These are phyloP conservation scores for Chaetomiaceae sp. DNA, from an alignment of 2,329 filamentous ascomycete species.

Conservation along the genomic window DNA sequence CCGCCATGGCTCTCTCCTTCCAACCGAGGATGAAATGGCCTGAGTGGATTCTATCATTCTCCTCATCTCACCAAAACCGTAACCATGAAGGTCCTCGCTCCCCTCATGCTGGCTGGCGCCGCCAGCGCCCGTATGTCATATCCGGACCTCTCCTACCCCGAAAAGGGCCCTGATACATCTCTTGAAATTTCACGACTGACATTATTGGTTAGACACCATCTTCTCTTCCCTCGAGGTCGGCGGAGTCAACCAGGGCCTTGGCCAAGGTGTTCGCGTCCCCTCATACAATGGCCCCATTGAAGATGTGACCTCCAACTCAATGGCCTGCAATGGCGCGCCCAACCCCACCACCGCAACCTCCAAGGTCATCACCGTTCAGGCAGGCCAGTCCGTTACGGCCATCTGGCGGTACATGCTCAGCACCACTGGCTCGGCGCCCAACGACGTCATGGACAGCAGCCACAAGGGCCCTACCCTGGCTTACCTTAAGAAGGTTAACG, in stretches of 20 bases:
- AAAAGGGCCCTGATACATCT: too few relatives aligned
- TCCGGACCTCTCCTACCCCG: too few relatives aligned
- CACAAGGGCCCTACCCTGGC: conserved; percentile 28
- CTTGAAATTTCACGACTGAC: too few relatives aligned
- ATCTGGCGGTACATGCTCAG: conserved; percentile 28
- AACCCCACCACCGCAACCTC: conserved; percentile 23
- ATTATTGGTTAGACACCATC: too few relatives aligned
- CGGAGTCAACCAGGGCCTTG: conserved; percentile 26
- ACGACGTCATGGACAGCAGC: conserved; percentile 27
- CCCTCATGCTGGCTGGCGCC: conserved; percentile 20
- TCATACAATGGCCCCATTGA: conserved; percentile 28
- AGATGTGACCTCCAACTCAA: conserved; percentile 25
- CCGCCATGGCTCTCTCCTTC: too few relatives aligned
- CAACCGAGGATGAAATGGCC: too few relatives aligned
- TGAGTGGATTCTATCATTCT: conserved; percentile 2
- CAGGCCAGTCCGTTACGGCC: conserved; percentile 24
- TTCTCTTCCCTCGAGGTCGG: conserved; percentile 25
- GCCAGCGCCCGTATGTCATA: conserved; percentile 25
- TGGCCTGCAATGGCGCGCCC: conserved; percentile 27
- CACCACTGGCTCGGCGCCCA: conserved; percentile 25
- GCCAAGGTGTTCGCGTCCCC: conserved; percentile 25
- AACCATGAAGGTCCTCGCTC: conserved; percentile 25
- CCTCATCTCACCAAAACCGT: background rate
- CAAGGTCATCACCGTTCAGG: conserved; percentile 28
- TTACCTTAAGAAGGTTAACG: conserved; percentile 29